phyloP scores from a whole-genome alignment of 768 basidiomycete genomes.

The Sistotremastrum suecicum region DNA sequence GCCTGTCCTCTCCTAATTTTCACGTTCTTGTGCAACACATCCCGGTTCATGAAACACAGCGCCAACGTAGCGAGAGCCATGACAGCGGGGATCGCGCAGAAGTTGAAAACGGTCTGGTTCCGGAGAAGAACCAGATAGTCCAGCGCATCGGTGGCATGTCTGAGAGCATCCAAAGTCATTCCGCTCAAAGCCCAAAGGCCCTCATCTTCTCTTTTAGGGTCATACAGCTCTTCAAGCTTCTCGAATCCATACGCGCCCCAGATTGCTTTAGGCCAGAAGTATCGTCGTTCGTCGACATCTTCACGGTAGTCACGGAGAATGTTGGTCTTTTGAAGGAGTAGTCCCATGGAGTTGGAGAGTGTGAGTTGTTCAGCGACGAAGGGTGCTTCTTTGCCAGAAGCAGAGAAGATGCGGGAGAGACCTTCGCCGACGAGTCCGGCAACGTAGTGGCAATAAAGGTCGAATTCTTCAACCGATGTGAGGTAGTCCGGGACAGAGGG shows the following conservation, averaged over 20 bases:
- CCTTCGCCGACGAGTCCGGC: constrained; percentile 97
- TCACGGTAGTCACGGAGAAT: constrained; percentile 94
- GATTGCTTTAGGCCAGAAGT: constrained; percentile 92
- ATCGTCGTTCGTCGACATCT: constrained; percentile 70
- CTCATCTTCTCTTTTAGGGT: constrained; percentile 39
- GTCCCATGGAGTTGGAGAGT: constrained; percentile 88
- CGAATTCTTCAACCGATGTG: constrained; percentile 71
- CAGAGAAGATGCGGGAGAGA: constrained; percentile 75
- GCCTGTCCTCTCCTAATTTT: constrained; percentile 93
- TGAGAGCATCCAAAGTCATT: constrained; percentile 79
- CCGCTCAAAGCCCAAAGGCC: constrained; percentile 75
- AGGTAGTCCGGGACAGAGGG: constrained; percentile 27
- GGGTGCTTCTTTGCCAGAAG: constrained; percentile 65
- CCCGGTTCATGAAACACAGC: constrained; percentile 85
- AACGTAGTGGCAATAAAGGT: constrained; percentile 97
- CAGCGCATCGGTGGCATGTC: constrained; percentile 73
- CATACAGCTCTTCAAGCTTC: constrained; percentile 55
- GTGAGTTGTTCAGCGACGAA: constrained; percentile 73
- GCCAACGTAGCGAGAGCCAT: constrained; percentile 95
- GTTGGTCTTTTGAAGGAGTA: constrained; percentile 94
- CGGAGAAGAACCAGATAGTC: constrained; percentile 80
- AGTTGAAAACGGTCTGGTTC: constrained; percentile 90
- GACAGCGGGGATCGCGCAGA: constrained; percentile 84
- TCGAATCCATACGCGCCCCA: constrained; percentile 71
- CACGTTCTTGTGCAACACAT: constrained; percentile 75